These are phyloP conservation scores for Telopea speciosissima DNA, from an alignment of 177 flowering plant species.

Conservation along the genomic window DNA sequence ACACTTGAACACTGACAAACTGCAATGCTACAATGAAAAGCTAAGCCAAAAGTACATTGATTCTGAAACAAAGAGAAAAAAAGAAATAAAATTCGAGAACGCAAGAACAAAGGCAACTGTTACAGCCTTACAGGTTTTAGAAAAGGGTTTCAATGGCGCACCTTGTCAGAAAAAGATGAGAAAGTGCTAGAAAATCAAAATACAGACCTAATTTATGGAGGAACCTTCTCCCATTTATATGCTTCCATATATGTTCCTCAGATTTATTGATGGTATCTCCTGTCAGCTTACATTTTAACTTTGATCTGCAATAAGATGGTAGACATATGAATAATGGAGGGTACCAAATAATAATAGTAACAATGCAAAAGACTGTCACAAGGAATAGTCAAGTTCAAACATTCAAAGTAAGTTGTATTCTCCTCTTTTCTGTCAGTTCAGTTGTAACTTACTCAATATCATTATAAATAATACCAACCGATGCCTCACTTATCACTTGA, in stretches of 20 bases:
- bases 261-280: conserved; percentile 76
- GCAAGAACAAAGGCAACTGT: background rate
- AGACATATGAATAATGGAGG: background rate
- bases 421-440: background rate
- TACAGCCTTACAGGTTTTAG: background rate
- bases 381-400: too few species aligned
- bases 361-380: too few species aligned
- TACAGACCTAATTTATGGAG: conserved; percentile 67
- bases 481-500: too few species aligned
- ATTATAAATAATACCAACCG: too few species aligned
- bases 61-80: too few species aligned
- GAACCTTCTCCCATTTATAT: conserved; percentile 76
- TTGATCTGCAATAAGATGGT: conserved; percentile 45
- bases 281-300: conserved; percentile 74
- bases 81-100: too few species aligned
- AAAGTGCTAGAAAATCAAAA: background rate
- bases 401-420: too few species aligned
- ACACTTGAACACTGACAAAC: too few species aligned
- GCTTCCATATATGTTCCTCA: conserved; percentile 98
- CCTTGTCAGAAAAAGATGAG: background rate
- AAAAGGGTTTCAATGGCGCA: background rate
- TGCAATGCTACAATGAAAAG: too few species aligned
- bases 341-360: background rate
- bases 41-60: too few species aligned
- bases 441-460: too few species aligned